Percentiles rank a stretch among this genome's conserved stretches.
Evolutionary conservation across 2,329 filamentous ascomycete species (phyloP).

Genomic region (Fusarium algeriense): DNA sequence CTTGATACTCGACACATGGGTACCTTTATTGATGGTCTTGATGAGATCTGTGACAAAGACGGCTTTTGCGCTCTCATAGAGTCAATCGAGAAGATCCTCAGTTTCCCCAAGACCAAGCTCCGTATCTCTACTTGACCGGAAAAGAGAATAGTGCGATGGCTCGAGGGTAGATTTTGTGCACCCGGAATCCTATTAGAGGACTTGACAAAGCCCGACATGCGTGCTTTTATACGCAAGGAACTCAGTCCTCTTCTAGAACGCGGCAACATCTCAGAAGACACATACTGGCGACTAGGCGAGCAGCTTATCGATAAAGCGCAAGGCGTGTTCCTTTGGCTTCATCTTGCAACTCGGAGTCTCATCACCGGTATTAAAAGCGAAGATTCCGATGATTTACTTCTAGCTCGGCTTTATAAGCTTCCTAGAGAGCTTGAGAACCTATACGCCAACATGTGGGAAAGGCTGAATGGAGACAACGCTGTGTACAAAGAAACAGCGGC

Average conservation of each 20-base stretch:
- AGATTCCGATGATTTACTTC: not conserved
- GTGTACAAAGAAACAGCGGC: conserved; percentile 16
- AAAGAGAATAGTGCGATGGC: not conserved
- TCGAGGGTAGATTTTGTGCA: fast-evolving
- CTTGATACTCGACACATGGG: not conserved
- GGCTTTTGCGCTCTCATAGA: not conserved
- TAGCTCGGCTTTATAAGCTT: not conserved
- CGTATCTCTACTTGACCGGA: conserved; percentile 1
- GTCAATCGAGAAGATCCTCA: not conserved
- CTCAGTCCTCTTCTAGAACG: fast-evolving
- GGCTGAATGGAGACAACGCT: conserved; percentile 10
- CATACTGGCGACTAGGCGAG: not conserved
- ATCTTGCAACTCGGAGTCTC: not conserved
- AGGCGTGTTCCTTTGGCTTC: conserved; percentile 9
- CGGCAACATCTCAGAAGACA: fast-evolving
- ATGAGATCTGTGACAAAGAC: not conserved
- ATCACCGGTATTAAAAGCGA: not conserved
- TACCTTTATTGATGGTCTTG: not conserved
- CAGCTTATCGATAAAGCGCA: not conserved
- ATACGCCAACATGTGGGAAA: conserved; percentile 31
- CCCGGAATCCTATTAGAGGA: not conserved
- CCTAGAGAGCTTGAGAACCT: conserved; percentile 12
- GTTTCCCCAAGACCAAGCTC: not conserved
- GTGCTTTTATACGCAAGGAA: not conserved
- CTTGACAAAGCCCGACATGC: not conserved